These are phyloP conservation scores for Calonectria fujianensis DNA, from an alignment of 2,329 filamentous ascomycete species.

Conservation along the genomic window DNA sequence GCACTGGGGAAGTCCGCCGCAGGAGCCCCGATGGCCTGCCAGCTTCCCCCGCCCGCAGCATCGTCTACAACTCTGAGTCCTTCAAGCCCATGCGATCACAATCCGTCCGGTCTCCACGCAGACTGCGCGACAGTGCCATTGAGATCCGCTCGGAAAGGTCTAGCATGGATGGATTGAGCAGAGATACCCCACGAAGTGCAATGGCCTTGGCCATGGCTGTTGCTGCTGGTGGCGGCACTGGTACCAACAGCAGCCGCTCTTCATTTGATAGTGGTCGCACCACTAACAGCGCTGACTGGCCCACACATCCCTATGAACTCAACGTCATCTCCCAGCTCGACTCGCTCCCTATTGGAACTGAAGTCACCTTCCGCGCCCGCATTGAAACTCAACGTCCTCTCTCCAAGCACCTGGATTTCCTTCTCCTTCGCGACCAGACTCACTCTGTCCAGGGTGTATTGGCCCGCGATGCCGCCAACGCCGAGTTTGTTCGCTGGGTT, in stretches of 20 bases:
- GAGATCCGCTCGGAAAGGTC: conserved; percentile 58
- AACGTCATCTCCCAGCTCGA: conserved; percentile 63
- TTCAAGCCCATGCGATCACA: conserved; percentile 33
- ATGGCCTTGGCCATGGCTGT: conserved; percentile 39
- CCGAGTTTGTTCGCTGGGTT: conserved; percentile 89
- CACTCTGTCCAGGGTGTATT: conserved; percentile 90
- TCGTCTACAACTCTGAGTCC: conserved; percentile 42
- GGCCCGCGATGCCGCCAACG: conserved; percentile 63
- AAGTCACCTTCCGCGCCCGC: conserved; percentile 65
- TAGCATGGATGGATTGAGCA: conserved; percentile 53
- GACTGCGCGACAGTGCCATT: conserved; percentile 59
- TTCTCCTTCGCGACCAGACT: conserved; percentile 90
- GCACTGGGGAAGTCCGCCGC: conserved; percentile 22
- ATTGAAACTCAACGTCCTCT: conserved; percentile 82
- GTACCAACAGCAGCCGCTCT: conserved; percentile 51
- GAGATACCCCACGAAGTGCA: conserved; percentile 28
- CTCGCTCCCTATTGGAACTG: conserved; percentile 60
- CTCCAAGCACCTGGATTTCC: conserved; percentile 88
- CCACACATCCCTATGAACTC: conserved; percentile 63
- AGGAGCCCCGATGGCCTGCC: conserved; percentile 32
- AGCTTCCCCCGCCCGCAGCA: conserved; percentile 33
- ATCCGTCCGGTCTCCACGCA: conserved; percentile 40
- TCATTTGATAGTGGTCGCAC: conserved; percentile 63
- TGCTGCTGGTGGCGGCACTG: conserved; percentile 1
- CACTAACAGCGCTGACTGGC: conserved; percentile 62